These are phyloP conservation scores for Aspergillus sp. DNA, from an alignment of 2,329 filamentous ascomycete species.

Conservation along the genomic window DNA sequence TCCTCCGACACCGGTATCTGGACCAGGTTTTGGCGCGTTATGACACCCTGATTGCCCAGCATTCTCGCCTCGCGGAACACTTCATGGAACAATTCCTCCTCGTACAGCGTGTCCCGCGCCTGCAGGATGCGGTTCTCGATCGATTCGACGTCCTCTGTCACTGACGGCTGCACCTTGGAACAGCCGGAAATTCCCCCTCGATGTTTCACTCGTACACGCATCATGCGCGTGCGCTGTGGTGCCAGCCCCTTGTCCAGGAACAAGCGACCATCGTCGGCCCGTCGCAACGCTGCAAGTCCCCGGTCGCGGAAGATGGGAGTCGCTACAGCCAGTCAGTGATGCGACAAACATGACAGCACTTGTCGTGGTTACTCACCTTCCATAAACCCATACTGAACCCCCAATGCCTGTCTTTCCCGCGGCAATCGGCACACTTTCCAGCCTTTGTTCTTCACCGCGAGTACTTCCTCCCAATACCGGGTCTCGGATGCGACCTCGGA, in stretches of 20 bases:
- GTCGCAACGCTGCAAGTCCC: constrained; percentile 76
- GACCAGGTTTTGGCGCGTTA: constrained; percentile 58
- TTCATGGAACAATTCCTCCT: constrained; percentile 84
- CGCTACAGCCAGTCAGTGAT: constrained; percentile 35
- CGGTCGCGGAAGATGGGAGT: constrained; percentile 60
- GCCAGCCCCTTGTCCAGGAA: constrained; percentile 64
- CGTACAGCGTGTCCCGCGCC: constrained; percentile 51
- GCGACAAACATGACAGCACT: too few relatives aligned
- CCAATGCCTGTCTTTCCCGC: constrained; percentile 68
- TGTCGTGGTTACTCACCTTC: constrained; percentile 54
- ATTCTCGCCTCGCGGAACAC: constrained; percentile 75
- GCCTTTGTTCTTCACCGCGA: constrained; percentile 75
- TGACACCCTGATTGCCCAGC: constrained; percentile 68
- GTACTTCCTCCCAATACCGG: constrained; percentile 83
- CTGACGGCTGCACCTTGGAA: constrained; percentile 32
- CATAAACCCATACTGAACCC: constrained; percentile 84
- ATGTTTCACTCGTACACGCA: constrained; percentile 66
- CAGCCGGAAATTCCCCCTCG: constrained; percentile 58
- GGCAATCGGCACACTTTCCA: constrained; percentile 83
- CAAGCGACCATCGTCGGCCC: constrained; percentile 71
- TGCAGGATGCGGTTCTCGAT: constrained; percentile 37
- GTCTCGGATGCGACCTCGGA: constrained; percentile 76
- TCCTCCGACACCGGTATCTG: constrained; percentile 53
- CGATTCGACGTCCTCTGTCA: constrained; percentile 21
- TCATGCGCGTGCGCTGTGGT: constrained; percentile 52